A percentile compares a stretch with the other conserved stretches of the same genome.
Conservation (phyloP, 495 filamentous ascomycete species). For the Pyrenula massariospora region DNA sequence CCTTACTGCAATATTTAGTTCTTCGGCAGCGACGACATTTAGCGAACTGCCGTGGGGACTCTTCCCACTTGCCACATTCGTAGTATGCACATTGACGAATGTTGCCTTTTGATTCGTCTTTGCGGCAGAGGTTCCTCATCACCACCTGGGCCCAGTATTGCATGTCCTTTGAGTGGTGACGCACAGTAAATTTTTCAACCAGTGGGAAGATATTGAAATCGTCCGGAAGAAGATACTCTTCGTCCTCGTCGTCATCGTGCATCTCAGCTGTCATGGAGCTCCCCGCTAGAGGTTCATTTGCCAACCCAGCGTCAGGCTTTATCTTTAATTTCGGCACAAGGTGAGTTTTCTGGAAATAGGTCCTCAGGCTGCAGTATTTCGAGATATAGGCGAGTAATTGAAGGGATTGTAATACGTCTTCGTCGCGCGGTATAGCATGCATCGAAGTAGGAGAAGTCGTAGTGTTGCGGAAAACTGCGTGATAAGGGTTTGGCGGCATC, state of each 20-base stretch:
- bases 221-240: constrained; percentile 85
- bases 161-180: constrained; percentile 92
- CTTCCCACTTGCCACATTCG: constrained; percentile 95
- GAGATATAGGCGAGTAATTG: constrained; percentile 95
- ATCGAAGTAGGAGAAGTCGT: constrained; percentile 51
- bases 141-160: constrained; percentile 99
- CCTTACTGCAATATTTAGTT: constrained; percentile 99
- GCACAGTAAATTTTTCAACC: constrained; percentile 94
- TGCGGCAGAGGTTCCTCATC: constrained; percentile 96
- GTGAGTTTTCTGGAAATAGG: constrained; percentile 91
- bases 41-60: constrained; percentile 89
- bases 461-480: constrained; percentile 65
- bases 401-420: constrained; percentile 97
- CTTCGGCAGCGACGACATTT: constrained; percentile 93
- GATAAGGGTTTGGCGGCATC: constrained; percentile 49
- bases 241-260: constrained; percentile 53
- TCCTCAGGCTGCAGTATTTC: constrained; percentile 92
- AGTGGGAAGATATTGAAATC: constrained; percentile 97
- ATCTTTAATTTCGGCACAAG: constrained; percentile 88
- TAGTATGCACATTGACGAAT: constrained; percentile 97
- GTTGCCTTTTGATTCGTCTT: constrained; percentile 86
- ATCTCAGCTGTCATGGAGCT: constrained; percentile 20
- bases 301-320: constrained; percentile 64
- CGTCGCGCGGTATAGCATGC: constrained; percentile 85
- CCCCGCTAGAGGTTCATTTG: constrained; percentile 52